A percentile compares a stretch with the other conserved stretches of the same genome.
phyloP scores from a whole-genome alignment of 345 rosid genomes.

The Carallia brachiata region DNA sequence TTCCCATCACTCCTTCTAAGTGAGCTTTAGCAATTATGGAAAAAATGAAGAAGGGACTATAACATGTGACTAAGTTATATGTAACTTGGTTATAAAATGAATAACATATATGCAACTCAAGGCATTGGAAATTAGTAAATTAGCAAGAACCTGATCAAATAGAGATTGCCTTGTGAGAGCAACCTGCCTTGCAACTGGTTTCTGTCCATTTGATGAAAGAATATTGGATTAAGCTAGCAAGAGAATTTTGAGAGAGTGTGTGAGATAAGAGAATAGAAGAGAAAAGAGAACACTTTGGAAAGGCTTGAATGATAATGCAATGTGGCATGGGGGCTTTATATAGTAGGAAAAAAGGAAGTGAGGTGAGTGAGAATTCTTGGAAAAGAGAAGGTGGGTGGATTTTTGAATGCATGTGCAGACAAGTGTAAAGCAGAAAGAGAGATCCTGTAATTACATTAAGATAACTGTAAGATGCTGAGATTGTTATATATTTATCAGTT shows the following conservation, averaged over 20 bases:
- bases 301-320: slow-evolving; percentile 16
- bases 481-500: no score
- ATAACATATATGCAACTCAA: background rate
- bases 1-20: background rate
- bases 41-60: background rate
- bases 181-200: slow-evolving; percentile 50
- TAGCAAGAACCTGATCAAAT: slow-evolving; percentile 54
- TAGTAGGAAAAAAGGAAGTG: slow-evolving; percentile 21
- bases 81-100: background rate
- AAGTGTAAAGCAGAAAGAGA: background rate
- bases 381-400: background rate
- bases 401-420: background rate
- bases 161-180: slow-evolving; percentile 56
- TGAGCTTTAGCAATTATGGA: background rate
- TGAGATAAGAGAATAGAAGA: background rate
- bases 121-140: background rate
- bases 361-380: slow-evolving; percentile 1
- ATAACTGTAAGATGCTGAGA: no score
- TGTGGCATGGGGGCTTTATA: slow-evolving; percentile 22
- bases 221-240: slow-evolving; percentile 13
- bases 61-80: no score
- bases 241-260: background rate
- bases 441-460: background rate
- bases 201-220: slow-evolving; percentile 30
- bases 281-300: background rate